phyloP scores from a whole-genome alignment of 2,329 filamentous ascomycete species.

The Xylariales sp. region DNA sequence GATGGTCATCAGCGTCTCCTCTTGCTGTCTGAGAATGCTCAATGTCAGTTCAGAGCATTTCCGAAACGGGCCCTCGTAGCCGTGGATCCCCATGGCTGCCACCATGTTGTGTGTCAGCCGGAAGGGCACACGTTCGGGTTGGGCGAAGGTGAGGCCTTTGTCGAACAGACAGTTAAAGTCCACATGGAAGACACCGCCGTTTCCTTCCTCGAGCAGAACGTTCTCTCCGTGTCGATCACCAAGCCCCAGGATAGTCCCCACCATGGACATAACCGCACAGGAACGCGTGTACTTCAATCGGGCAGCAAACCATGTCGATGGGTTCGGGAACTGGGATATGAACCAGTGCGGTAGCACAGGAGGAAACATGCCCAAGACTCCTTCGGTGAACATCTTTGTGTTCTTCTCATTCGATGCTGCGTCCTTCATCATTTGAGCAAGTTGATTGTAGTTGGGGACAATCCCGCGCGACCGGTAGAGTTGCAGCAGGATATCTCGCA shows the following conservation, averaged over 20 bases:
- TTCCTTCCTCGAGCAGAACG: constrained; percentile 88
- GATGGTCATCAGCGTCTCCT: constrained; percentile 96
- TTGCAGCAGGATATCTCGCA: constrained; percentile 82
- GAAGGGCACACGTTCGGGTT: constrained; percentile 93
- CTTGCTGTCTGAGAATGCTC: constrained; percentile 77
- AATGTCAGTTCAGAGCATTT: constrained; percentile 88
- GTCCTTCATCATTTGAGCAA: constrained; percentile 61
- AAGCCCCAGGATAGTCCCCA: constrained; percentile 87
- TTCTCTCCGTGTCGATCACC: constrained; percentile 98
- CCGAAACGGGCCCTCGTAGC: constrained; percentile 89
- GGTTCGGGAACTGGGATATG: constrained; percentile 88
- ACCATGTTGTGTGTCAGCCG: constrained; percentile 98
- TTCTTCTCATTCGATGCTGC: constrained; percentile 55
- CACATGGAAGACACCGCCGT: constrained; percentile 92
- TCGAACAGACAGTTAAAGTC: constrained; percentile 99
- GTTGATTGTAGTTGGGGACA: constrained; percentile 61
- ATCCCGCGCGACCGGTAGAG: constrained; percentile 75
- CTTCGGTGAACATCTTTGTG: constrained; percentile 66
- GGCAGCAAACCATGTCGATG: constrained; percentile 86
- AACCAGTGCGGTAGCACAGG: constrained; percentile 93
- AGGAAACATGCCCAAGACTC: constrained; percentile 63
- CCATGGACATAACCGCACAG: constrained; percentile 99
- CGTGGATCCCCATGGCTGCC: constrained; percentile 92
- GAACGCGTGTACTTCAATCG: constrained; percentile 87
- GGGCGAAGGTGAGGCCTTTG: constrained; percentile 92